Conservation (phyloP, 1,284 basidiomycete species). For the Veloboletus limbatus region DNA sequence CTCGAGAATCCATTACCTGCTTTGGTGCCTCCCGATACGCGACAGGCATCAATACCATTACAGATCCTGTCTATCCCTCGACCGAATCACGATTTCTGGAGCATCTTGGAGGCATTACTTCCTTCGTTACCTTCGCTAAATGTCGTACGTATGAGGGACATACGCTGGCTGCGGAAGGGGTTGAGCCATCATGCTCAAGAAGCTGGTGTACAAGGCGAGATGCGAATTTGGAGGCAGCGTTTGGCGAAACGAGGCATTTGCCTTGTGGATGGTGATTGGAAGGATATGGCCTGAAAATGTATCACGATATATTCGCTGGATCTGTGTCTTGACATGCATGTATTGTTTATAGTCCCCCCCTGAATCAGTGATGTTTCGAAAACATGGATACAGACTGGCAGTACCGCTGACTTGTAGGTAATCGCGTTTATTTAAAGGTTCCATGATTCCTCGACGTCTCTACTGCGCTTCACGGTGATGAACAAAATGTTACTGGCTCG, state of each 20-base stretch:
- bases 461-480: no score
- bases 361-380: no score
- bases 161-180: constrained; percentile 67
- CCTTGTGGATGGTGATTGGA: constrained; percentile 69
- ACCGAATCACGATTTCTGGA: constrained; percentile 56
- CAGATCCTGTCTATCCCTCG: constrained; percentile 70
- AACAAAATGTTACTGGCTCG: no score
- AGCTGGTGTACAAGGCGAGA: constrained; percentile 74
- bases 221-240: constrained; percentile 65
- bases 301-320: constrained; percentile 6
- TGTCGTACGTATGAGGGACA: constrained; percentile 60
- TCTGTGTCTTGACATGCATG: no score
- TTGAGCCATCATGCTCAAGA: constrained; percentile 61
- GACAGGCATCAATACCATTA: constrained; percentile 43
- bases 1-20: constrained; percentile 62
- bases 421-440: no score
- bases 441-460: no score
- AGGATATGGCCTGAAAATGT: constrained; percentile 37
- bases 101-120: constrained; percentile 51
- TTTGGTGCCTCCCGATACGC: constrained; percentile 39
- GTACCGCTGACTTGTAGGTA: no score
- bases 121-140: constrained; percentile 54
- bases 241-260: constrained; percentile 54
- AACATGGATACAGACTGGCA: no score
- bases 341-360: no score